Evolutionary conservation across 202 grass and related monocot species (phyloP), one percentile per base, ranked within the genome.

Genomic region (Saccharum hybrid): DNA sequence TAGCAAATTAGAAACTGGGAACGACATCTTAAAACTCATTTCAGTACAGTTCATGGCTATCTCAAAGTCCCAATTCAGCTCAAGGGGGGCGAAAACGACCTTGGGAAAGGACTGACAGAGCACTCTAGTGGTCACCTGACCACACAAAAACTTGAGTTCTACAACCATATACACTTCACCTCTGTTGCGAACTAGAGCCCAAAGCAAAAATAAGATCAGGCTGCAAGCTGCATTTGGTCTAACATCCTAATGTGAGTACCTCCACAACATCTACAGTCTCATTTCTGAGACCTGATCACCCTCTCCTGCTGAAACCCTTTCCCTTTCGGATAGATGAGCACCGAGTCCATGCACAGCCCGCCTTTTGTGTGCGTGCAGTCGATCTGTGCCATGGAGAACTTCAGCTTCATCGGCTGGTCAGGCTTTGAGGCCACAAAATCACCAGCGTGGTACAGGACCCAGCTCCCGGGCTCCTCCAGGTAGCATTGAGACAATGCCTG

Each of bases 361-460:
- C 95, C 95, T 78, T 98, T 98, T 6, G 92, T 98, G 86, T 98
- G 96, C 0, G 96, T 98, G 85, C 96, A 98, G 54, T 98, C 93
- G 1, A 98, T 98, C 81, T 98, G 96, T 0, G 93, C 87, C 91
- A 98, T 94, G n/a, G 91, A 98, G 81, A 98, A 98, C 86, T 98
- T 94, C 61, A 98, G 86, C 71, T 94, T 96, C 36, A 90, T 83
- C 6, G 48, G 63, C 52, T 91, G 46, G 15, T 63, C 63, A 0
- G 89, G 84, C 19, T 90, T 94, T 33, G 86, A 73, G 54, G 80
- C 86, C 33, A 96, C 84, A 88, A 98, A 98, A 86, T 98, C 91
- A 2, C 96, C 96, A 1, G 78, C 96, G 66, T 88, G 90, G 87
- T 86, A 91, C 66, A 98, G 51, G 36, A 93, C 81, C 96, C 96